These are phyloP conservation scores for Cyclotella cryptica DNA, from an alignment of 108 stramenopile species.

Conservation along the genomic window DNA sequence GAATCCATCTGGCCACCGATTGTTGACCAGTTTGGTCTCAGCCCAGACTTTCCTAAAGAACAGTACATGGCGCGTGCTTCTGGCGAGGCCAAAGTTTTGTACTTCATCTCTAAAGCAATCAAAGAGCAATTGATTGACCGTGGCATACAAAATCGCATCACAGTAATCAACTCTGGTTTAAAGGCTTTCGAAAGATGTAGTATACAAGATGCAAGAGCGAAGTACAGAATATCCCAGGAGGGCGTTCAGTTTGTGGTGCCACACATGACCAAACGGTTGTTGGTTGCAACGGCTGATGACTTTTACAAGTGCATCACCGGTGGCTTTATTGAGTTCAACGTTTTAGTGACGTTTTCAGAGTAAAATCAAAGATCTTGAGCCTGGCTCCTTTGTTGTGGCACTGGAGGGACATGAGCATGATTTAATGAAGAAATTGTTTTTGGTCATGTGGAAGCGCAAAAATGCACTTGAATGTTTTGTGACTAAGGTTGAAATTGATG, in stretches of 20 bases:
- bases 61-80: constrained; percentile 77
- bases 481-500: constrained; percentile 79
- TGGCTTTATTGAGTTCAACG: constrained; percentile 50
- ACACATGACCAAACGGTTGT: constrained; percentile 82
- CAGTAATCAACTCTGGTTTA: constrained; percentile 82
- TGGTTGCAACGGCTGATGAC: constrained; percentile 66
- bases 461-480: constrained; percentile 73
- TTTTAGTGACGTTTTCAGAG: constrained; percentile 66
- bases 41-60: constrained; percentile 67
- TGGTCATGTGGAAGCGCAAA: constrained; percentile 83
- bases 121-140: constrained; percentile 70
- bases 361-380: constrained; percentile 42
- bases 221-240: constrained; percentile 81
- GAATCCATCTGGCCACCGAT: constrained; percentile 64
- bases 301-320: constrained; percentile 68
- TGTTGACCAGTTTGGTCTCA: constrained; percentile 76
- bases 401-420: constrained; percentile 81
- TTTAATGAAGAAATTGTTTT: constrained; percentile 68
- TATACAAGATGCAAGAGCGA: constrained; percentile 56
- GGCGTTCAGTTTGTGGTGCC: constrained; percentile 80
- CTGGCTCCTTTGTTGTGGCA: constrained; percentile 82
- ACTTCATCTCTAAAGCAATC: constrained; percentile 75
- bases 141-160: constrained; percentile 75
- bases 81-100: constrained; percentile 78
- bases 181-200: constrained; percentile 79